Percentiles rank a stretch among this genome's conserved stretches.
These are phyloP conservation scores for Lanmaoa rubissima DNA, from an alignment of 768 basidiomycete genomes.

Conservation along the genomic window DNA sequence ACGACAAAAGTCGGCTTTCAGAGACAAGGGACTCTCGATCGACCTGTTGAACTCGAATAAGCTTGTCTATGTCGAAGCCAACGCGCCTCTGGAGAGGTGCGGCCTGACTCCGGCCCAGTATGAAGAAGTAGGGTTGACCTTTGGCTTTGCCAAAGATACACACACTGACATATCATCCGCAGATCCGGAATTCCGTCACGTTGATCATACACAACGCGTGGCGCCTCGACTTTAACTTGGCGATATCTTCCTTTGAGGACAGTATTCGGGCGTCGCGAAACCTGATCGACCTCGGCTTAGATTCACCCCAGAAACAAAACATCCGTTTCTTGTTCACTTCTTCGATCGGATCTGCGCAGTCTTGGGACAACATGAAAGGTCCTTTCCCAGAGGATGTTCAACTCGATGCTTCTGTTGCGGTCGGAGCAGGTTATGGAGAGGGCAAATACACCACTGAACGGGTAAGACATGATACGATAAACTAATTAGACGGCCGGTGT, in stretches of 20 bases:
- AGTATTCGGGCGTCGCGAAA: constrained; percentile 40
- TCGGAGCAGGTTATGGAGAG: constrained; percentile 46
- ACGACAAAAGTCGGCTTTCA: constrained; percentile 31
- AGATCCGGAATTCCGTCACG: constrained; percentile 36
- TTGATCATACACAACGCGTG: constrained; percentile 44
- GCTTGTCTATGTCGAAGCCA: constrained; percentile 35
- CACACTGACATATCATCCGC: not conserved
- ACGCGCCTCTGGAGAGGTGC: constrained; percentile 27
- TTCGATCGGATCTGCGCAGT: constrained; percentile 36
- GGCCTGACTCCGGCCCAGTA: constrained; percentile 29
- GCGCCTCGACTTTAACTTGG: constrained; percentile 44
- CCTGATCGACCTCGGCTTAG: constrained; percentile 31
- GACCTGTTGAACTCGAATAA: constrained; percentile 31
- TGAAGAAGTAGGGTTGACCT: constrained; percentile 10
- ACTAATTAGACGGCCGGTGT: not conserved
- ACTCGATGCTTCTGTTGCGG: constrained; percentile 32
- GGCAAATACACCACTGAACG: constrained; percentile 45
- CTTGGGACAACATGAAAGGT: constrained; percentile 29
- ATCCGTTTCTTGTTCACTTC: constrained; percentile 41
- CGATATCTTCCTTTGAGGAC: constrained; percentile 42
- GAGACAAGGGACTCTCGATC: constrained; percentile 31
- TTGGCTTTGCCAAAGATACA: not conserved
- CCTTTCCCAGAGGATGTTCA: constrained; percentile 38
- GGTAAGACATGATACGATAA: constrained; percentile 16
- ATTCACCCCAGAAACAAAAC: constrained; percentile 24